Percentiles rank a stretch among this genome's conserved stretches.
Evolutionary conservation across 2,329 filamentous ascomycete species (phyloP).

Genomic region (Fusarium brevicatenulatum): DNA sequence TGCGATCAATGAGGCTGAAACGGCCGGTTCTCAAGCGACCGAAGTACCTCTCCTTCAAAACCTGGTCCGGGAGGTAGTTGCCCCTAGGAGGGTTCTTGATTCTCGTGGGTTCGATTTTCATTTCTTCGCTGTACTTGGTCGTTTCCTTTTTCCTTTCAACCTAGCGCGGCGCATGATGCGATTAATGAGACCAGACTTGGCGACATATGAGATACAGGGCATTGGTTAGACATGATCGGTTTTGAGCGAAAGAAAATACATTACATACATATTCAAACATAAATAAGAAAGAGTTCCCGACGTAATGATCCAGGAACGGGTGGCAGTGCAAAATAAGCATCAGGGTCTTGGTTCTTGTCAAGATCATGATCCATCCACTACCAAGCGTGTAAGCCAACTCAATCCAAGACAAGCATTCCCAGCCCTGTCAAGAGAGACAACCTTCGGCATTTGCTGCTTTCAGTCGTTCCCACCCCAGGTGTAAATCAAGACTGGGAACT

Average conservation of each 20-base stretch:
- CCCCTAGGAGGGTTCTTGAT: constrained; percentile 5
- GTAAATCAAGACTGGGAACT: constrained; percentile 11
- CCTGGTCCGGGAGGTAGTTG: constrained; percentile 47
- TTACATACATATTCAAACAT: constrained; percentile 15
- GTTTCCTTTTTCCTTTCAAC: constrained; percentile 6
- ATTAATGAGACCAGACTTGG: constrained; percentile 16
- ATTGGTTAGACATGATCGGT: constrained; percentile 4
- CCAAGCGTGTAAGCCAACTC: background rate
- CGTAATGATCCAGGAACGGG: background rate
- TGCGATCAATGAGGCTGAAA: constrained; percentile 50
- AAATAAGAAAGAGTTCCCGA: constrained; percentile 13
- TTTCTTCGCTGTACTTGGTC: background rate
- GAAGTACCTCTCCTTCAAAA: constrained; percentile 46
- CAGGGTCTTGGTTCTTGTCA: background rate
- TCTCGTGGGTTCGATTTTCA: background rate
- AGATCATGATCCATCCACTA: background rate
- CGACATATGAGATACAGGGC: background rate
- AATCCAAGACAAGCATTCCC: constrained; percentile 17
- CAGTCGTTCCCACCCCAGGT: constrained; percentile 13
- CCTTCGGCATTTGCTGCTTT: constrained; percentile 5
- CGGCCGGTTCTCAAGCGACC: constrained; percentile 47
- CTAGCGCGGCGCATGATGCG: constrained; percentile 29
- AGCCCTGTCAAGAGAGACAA: constrained; percentile 1
- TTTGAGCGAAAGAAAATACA: constrained; percentile 6
- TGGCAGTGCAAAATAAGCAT: constrained; percentile 7